Evolutionary conservation across 306 rosid genomes (phyloP).

Genomic region (Herpetospermum pedunculosum): DNA sequence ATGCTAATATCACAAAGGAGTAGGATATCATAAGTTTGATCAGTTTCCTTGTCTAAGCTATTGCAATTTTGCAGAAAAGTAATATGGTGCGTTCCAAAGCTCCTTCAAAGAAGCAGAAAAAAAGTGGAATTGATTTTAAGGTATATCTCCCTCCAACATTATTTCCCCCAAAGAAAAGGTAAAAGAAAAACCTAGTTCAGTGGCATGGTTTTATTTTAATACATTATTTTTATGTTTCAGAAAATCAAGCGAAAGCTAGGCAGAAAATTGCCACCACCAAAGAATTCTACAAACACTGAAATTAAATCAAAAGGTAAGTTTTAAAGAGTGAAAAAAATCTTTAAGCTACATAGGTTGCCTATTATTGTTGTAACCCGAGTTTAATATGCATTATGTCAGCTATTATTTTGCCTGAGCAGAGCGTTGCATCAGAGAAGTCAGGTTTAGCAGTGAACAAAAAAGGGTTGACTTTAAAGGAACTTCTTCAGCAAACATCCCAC

Average conservation of each 20-base stretch:
- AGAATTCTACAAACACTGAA: constrained; percentile 72
- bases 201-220: background rate
- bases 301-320: constrained; percentile 67
- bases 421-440: constrained; percentile 65
- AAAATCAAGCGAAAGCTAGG: constrained; percentile 83
- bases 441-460: constrained; percentile 86
- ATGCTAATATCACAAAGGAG: background rate
- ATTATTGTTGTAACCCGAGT: constrained; percentile 3
- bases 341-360: background rate
- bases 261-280: constrained; percentile 72
- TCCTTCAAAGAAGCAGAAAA: constrained; percentile 44
- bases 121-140: constrained; percentile 65
- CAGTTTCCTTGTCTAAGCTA: background rate
- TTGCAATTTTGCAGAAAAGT: background rate
- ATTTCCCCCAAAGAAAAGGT: background rate
- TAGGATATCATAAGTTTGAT: background rate
- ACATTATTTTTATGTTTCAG: constrained; percentile 20
- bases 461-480: constrained; percentile 86
- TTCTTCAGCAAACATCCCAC: constrained; percentile 86
- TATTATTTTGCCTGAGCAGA: constrained; percentile 82
- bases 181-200: background rate
- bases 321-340: background rate
- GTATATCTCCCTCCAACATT: constrained; percentile 19
- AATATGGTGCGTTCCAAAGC: constrained; percentile 55
- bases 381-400: constrained; percentile 35